These are phyloP conservation scores for Xylaria sp. DNA, from an alignment of 2,329 filamentous ascomycete genomes.

Conservation along the genomic window DNA sequence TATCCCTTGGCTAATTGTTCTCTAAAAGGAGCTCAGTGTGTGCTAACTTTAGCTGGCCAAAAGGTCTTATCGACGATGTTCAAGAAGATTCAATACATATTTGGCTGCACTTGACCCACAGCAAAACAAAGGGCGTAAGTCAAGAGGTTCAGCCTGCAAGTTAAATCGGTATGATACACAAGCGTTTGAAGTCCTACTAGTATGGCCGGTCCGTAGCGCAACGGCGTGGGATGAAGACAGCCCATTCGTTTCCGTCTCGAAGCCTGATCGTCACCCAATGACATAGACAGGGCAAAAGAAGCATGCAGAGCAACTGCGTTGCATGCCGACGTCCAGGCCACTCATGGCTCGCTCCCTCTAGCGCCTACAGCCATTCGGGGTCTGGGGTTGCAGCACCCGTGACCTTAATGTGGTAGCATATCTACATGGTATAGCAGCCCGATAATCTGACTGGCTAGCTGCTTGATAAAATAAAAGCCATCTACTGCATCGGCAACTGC, in stretches of 20 bases:
- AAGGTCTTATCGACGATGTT: not conserved
- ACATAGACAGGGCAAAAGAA: slow-evolving; percentile 25
- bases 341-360: slow-evolving; percentile 16
- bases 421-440: slow-evolving; percentile 27
- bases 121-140: slow-evolving; percentile 1
- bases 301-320: slow-evolving; percentile 35
- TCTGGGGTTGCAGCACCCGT: slow-evolving; percentile 36
- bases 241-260: slow-evolving; percentile 32
- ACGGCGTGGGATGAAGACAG: slow-evolving; percentile 28
- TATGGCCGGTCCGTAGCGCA: slow-evolving; percentile 29
- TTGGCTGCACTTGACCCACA: slow-evolving; percentile 6
- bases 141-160: slow-evolving; percentile 24
- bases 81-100: not conserved
- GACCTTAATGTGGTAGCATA: slow-evolving; percentile 34
- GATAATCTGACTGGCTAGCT: slow-evolving; percentile 33
- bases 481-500: slow-evolving; percentile 31
- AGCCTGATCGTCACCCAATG: slow-evolving; percentile 38
- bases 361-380: slow-evolving; percentile 29
- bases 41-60: not conserved
- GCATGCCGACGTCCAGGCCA: slow-evolving; percentile 23
- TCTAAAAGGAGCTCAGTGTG: not conserved
- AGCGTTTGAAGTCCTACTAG: slow-evolving; percentile 10
- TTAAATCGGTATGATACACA: slow-evolving; percentile 25
- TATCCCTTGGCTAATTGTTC: not conserved
- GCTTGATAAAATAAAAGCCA: slow-evolving; percentile 22